phyloP scores from a whole-genome alignment of 371 early-diverging fungal genomes.

The Syncephalastrum contaminatum region DNA sequence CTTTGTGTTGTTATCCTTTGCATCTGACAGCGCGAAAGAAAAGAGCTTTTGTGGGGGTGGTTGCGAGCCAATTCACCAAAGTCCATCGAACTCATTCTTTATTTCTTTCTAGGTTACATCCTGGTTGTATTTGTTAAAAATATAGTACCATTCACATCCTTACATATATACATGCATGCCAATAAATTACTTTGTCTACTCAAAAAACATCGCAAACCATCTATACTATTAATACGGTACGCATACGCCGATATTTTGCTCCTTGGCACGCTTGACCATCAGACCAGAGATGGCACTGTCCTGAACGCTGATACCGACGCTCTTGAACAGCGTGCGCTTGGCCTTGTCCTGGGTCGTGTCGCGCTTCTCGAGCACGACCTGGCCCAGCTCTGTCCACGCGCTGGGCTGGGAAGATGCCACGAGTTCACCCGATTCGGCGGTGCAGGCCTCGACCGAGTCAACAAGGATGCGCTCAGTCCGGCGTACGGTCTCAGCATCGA shows the following conservation, averaged over 20 bases:
- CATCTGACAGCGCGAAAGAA: slow-evolving; percentile 2
- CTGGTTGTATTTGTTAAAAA: too few species aligned
- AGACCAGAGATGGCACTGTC: slow-evolving; percentile 60
- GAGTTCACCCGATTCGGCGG: slow-evolving; percentile 58
- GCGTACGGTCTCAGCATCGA: slow-evolving; percentile 48
- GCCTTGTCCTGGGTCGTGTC: slow-evolving; percentile 11
- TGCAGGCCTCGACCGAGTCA: slow-evolving; percentile 52
- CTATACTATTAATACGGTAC: slow-evolving; percentile 36
- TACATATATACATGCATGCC: slow-evolving; percentile 42
- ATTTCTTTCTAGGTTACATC: too few species aligned
- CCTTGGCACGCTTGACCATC: slow-evolving; percentile 48
- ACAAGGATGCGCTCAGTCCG: slow-evolving; percentile 43
- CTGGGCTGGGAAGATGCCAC: slow-evolving; percentile 43
- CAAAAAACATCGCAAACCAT: slow-evolving; percentile 31
- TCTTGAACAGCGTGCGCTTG: slow-evolving; percentile 55
- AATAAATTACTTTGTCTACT: slow-evolving; percentile 55
- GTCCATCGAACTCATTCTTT: neutral
- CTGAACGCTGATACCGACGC: slow-evolving; percentile 64
- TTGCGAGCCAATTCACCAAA: neutral
- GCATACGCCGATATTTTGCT: slow-evolving; percentile 32
- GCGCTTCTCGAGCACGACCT: slow-evolving; percentile 23
- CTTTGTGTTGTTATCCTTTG: slow-evolving; percentile 4
- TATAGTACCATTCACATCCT: too few species aligned
- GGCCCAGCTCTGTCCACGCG: slow-evolving; percentile 48
- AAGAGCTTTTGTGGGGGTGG: neutral